phyloP scores from a whole-genome alignment of 495 filamentous ascomycete species.

The Xylaria longipes region DNA sequence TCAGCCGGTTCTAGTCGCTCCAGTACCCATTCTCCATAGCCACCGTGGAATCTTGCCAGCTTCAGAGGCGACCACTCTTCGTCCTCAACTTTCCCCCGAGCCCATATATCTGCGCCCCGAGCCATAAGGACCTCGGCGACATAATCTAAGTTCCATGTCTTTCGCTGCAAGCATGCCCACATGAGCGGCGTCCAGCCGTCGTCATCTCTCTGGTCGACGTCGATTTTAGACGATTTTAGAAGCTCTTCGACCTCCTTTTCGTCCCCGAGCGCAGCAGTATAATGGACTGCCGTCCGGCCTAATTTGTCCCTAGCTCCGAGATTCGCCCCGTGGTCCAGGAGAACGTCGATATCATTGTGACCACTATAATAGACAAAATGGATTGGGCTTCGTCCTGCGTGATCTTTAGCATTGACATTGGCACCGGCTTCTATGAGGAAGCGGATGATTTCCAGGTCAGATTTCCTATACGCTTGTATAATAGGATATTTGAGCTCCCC shows the following conservation, averaged over 20 bases:
- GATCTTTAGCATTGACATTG: background rate
- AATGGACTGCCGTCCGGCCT: background rate
- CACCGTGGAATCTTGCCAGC: background rate
- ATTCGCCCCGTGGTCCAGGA: background rate
- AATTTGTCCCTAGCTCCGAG: background rate
- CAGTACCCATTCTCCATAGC: background rate
- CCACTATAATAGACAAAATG: background rate
- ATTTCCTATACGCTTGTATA: background rate
- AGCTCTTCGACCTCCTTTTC: background rate
- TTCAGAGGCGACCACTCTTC: constrained; percentile 12
- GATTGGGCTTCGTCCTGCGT: background rate
- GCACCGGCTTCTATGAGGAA: background rate
- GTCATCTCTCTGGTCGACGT: background rate
- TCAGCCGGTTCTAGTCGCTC: background rate
- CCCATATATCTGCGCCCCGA: background rate
- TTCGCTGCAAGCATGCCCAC: constrained; percentile 6
- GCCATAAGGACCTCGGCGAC: constrained; percentile 1
- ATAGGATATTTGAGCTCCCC: background rate
- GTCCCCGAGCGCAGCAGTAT: background rate
- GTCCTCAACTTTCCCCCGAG: constrained; percentile 1
- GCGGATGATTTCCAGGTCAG: background rate
- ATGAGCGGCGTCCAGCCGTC: constrained; percentile 8
- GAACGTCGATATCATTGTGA: background rate
- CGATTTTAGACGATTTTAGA: background rate
- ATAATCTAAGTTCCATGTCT: constrained; percentile 3